These are phyloP conservation scores for Aspergillus heteromorphus DNA, from an alignment of 495 filamentous ascomycete species.

Conservation along the genomic window DNA sequence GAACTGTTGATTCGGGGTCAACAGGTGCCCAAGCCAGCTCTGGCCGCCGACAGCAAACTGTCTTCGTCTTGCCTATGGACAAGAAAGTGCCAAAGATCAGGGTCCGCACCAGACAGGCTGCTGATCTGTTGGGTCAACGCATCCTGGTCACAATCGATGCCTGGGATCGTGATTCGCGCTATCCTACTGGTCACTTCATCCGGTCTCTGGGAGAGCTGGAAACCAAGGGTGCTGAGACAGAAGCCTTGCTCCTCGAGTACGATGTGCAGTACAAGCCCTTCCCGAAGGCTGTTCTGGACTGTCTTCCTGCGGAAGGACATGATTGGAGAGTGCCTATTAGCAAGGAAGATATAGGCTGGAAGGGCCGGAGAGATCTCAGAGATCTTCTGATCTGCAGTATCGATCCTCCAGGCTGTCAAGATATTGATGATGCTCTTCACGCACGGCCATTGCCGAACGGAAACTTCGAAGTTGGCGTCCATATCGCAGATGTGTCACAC, in stretches of 20 bases:
- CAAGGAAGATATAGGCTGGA: constrained; percentile 78
- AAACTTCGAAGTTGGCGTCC: constrained; percentile 95
- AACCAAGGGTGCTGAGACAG: constrained; percentile 92
- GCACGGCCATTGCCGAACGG: constrained; percentile 80
- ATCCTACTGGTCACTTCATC: constrained; percentile 90
- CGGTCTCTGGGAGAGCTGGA: constrained; percentile 89
- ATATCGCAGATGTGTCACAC: constrained; percentile 97
- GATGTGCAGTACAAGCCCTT: constrained; percentile 98
- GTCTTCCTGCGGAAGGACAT: constrained; percentile 85
- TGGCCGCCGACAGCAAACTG: constrained; percentile 78
- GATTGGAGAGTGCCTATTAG: constrained; percentile 84
- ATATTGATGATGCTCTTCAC: constrained; percentile 97
- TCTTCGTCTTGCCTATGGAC: constrained; percentile 96
- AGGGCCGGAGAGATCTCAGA: constrained; percentile 72
- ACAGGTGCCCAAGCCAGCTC: constrained; percentile 63
- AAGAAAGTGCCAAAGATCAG: constrained; percentile 95
- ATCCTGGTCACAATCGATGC: constrained; percentile 93
- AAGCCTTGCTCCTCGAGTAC: constrained; percentile 88
- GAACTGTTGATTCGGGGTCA: constrained; percentile 84
- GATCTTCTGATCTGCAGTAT: constrained; percentile 92
- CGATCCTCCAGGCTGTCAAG: constrained; percentile 91
- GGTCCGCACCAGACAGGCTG: constrained; percentile 82
- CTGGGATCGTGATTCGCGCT: constrained; percentile 88
- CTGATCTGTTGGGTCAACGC: constrained; percentile 80
- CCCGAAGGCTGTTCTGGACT: constrained; percentile 90